Evolutionary conservation across 495 filamentous ascomycete species (phyloP).

Genomic region (Podospora pseudocomata): DNA sequence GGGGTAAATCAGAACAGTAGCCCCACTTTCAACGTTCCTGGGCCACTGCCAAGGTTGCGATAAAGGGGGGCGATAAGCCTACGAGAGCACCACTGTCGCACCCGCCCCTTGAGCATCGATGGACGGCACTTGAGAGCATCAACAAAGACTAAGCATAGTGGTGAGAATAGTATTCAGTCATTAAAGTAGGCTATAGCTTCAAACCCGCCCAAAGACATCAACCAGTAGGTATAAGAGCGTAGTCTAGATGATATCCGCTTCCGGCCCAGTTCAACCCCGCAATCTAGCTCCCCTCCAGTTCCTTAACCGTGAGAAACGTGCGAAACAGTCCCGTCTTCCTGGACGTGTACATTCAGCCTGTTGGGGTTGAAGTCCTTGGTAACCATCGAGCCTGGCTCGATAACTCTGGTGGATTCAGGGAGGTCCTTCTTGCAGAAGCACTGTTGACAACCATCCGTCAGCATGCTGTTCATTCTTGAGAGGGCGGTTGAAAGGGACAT

Average conservation of each 20-base stretch:
- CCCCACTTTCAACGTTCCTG: not conserved
- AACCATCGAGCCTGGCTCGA: conserved; percentile 59
- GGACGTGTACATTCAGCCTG: conserved; percentile 70
- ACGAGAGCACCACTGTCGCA: not conserved
- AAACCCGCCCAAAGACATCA: not conserved
- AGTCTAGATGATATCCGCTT: not conserved
- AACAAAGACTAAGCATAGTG: not conserved
- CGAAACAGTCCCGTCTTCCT: conserved; percentile 67
- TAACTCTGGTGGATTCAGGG: conserved; percentile 61
- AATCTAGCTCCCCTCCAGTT: not conserved
- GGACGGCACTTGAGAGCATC: not conserved
- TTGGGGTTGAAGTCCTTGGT: conserved; percentile 59
- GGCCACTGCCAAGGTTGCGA: not conserved
- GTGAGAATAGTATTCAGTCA: not conserved
- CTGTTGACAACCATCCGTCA: conserved; percentile 36
- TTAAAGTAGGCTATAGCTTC: not conserved
- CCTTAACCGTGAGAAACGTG: conserved; percentile 59
- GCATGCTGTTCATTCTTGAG: not conserved
- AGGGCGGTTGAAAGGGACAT: conserved; percentile 13
- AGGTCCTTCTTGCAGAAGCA: conserved; percentile 73
- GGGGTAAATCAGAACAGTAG: conserved; percentile 12
- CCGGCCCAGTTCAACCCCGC: not conserved
- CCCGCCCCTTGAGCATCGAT: not conserved
- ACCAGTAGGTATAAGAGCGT: too few species aligned
- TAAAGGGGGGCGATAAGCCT: not conserved